Percentiles rank a stretch among this genome's conserved stretches.
These are phyloP conservation scores for Thielaviopsis musarum DNA, from an alignment of 2,329 filamentous ascomycete genomes.

Conservation along the genomic window DNA sequence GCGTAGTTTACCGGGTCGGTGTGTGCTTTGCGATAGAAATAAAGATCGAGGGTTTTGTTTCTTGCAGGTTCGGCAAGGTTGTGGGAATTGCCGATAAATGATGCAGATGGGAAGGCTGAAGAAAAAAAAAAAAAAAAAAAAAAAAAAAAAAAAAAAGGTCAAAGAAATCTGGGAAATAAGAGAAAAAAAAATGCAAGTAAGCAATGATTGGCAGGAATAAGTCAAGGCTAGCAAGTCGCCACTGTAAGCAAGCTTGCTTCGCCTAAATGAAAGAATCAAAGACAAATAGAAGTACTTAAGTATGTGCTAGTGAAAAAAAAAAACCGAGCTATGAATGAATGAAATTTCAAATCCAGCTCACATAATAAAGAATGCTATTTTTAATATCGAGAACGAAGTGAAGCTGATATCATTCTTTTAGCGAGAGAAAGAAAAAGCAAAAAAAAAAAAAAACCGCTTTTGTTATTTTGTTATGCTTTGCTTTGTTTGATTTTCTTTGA, in stretches of 20 bases:
- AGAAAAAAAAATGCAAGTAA: background rate
- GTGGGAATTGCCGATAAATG: background rate
- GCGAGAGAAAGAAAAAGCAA: too few relatives aligned
- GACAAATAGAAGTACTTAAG: background rate
- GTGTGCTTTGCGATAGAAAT: background rate
- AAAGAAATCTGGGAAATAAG: background rate
- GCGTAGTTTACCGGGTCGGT: conserved; percentile 1
- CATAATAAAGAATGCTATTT: background rate
- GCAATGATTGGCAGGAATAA: background rate
- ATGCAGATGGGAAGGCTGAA: background rate
- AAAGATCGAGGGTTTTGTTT: background rate
- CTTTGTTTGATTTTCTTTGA: too few relatives aligned
- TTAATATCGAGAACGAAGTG: background rate
- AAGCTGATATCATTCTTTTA: too few relatives aligned
- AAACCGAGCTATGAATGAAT: background rate
- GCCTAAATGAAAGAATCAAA: background rate
- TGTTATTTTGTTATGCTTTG: too few relatives aligned
- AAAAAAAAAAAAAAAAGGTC: background rate
- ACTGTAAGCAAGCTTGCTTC: background rate
- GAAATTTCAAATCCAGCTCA: too few relatives aligned
- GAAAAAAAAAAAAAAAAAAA: background rate
- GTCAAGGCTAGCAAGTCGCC: background rate
- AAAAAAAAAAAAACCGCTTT: too few relatives aligned
- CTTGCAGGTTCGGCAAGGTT: background rate
- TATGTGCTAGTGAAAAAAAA: background rate